Percentiles rank a stretch among this genome's conserved stretches.
phyloP scores from a whole-genome alignment of 805 yeast species.

The Candida palmyrensis region DNA sequence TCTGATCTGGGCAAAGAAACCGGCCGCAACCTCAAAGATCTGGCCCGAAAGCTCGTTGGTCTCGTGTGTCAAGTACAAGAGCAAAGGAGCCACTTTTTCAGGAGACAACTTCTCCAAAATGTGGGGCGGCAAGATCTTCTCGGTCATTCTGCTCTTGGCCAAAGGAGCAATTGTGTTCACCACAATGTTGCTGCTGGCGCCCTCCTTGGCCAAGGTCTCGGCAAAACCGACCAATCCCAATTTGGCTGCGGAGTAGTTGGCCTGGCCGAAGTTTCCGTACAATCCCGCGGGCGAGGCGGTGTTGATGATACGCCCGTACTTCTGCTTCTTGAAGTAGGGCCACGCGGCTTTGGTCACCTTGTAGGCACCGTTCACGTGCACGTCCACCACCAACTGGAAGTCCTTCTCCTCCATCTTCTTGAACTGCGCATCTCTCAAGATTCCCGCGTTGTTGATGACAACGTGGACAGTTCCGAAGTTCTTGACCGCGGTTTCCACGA shows the following conservation, averaged over 20 bases:
- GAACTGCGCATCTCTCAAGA: slow-evolving; percentile 81
- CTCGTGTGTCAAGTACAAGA: slow-evolving; percentile 72
- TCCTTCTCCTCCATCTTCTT: slow-evolving; percentile 81
- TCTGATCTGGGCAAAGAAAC: slow-evolving; percentile 83
- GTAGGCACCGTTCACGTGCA: slow-evolving; percentile 87
- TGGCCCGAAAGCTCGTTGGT: slow-evolving; percentile 59
- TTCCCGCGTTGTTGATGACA: slow-evolving; percentile 92
- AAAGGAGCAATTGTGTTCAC: slow-evolving; percentile 90
- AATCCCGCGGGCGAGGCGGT: slow-evolving; percentile 98
- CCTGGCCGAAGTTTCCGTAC: slow-evolving; percentile 95
- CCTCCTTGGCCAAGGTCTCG: slow-evolving; percentile 94
- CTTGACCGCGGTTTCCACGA: slow-evolving; percentile 80
- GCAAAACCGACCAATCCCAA: slow-evolving; percentile 85
- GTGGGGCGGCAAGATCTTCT: slow-evolving; percentile 79
- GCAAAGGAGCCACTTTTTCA: slow-evolving; percentile 88
- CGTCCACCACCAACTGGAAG: slow-evolving; percentile 74
- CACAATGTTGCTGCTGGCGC: slow-evolving; percentile 73
- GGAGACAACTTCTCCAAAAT: slow-evolving; percentile 77
- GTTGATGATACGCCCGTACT: slow-evolving; percentile 83
- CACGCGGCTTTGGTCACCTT: slow-evolving; percentile 85
- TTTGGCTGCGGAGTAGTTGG: slow-evolving; percentile 93
- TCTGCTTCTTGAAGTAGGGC: slow-evolving; percentile 81
- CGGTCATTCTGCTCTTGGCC: slow-evolving; percentile 96
- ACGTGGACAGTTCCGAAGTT: slow-evolving; percentile 86
- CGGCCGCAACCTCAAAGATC: slow-evolving; percentile 91